Base-by-base conservation (phyloP, 129 eudicot genomes). In the Flaveria bidentis region DNA sequence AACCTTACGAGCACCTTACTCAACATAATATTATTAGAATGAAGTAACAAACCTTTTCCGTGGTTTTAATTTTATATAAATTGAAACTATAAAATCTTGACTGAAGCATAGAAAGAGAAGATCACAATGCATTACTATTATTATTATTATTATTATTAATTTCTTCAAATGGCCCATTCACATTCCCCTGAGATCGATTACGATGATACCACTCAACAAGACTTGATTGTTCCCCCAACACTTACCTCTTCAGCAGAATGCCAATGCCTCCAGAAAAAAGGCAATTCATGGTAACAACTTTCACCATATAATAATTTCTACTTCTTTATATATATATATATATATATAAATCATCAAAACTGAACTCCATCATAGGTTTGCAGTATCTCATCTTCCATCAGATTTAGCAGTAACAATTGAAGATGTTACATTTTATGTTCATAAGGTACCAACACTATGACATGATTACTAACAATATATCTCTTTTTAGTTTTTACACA, bases 351-450 rank as follows among this genome's bases (percentile, higher is more conserved):
- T 15, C 9, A 23, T 60, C 17, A 12, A 26, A 26, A 9, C 0
- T 62, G 9, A 65, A 28, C 58, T 36, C 41, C 41, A 0, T 36
- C 72, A 77, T 88, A 91, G 97, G 96, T 85, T 82, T 80, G 90
- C 83, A 17, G 46, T 61, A 33, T 84, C 92, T 69, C 86, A 85
- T 41, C 67, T 85, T 74, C 92, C 97, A 62, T 84, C 96, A 25
- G 96, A 91, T 80, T 82, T 91, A 72, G 41, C 87, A 15, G 64
- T 91, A 46, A 91, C 74, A 82, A 88, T 91, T 49, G 82, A 89
- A 42, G 97, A 86, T 62, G 82, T 88, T 80, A 88, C 92, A 66
- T 91, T 91, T 76, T 68, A 89, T 61, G 87, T 85, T 75, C 95
- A 87, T 83, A 88, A 88, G 97, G 97, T 91, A 86, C 16, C 6